Evolutionary conservation across 208 protist species (phyloP), one percentile per base, ranked within the genome.

Genomic region (Wallacemonas sp.): DNA sequence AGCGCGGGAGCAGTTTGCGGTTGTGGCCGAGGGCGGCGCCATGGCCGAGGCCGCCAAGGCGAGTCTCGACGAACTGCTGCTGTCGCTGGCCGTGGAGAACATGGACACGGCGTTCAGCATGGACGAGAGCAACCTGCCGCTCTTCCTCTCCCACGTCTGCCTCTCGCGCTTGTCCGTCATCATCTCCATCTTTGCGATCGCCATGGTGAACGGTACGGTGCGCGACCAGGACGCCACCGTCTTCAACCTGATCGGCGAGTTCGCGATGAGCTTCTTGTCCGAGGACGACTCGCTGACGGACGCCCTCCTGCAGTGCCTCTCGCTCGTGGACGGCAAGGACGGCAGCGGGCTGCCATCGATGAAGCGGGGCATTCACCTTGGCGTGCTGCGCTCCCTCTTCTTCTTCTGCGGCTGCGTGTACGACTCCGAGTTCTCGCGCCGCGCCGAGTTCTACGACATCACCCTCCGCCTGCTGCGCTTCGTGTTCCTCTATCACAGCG

Each of bases 151-250:
- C 34, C 72, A 87, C 60, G 83, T 96, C 4, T 90, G 80, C 63
- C 81, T 96, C 34, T 93, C 87, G 9, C 85, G 87, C 2, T 74
- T 96, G 43, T 93, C 90, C 36, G 87, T 93, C 1, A 81, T 96
- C 38, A 80, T 96, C 21, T 87, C 85, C 49, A 80, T 85, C 39
- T 82, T 93, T 32, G 90, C 83, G 12, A 90, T 96, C 43, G 77
- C 90, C 34, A 72, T 92, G 33, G 23, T 82, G 41, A 86, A 83
- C 41, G 81, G 81, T 4, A 80, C 71, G 5, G 68, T 67, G 16
- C 74, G 54, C 14, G 48, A 61, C 23, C 58, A 65, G 11, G 78
- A 88, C 49, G 74, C 82, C 46, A 33, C 39, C n/a, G 66, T 92
- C 24, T 74, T 92, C n/a, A 58, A 67, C 46, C 64, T 80, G 30